A percentile compares a stretch with the other conserved stretches of the same genome.
phyloP scores from a whole-genome alignment of 75 land plant species.

The Cupressus sempervirens region DNA sequence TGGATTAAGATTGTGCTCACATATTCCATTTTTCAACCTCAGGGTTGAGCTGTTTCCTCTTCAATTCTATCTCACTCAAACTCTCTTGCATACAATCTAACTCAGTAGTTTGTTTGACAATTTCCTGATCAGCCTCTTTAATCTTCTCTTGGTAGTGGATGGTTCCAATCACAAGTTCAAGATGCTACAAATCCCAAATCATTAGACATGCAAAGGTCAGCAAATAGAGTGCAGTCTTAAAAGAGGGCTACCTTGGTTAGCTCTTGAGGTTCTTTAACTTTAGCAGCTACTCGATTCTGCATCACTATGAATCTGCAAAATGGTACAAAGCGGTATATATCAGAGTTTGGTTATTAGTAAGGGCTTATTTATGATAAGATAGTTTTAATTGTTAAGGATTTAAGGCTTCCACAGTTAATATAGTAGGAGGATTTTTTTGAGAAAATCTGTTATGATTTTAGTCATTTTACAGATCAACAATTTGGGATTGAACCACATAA shows the following conservation, averaged over 20 bases:
- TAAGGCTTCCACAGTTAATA: neutral
- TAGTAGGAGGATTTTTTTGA: neutral
- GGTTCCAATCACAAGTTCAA: constrained; percentile 9
- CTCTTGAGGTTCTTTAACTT: constrained; percentile 11
- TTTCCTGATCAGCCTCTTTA: constrained; percentile 7
- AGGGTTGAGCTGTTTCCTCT: constrained; percentile 8
- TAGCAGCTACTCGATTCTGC: constrained; percentile 13
- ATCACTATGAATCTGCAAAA: constrained; percentile 12
- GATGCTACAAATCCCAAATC: constrained; percentile 2
- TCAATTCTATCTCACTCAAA: constrained; percentile 6
- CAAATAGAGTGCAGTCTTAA: neutral
- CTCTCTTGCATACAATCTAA: constrained; percentile 7
- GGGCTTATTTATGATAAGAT: neutral
- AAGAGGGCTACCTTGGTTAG: neutral
- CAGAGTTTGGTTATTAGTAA: neutral
- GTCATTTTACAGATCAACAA: neutral
- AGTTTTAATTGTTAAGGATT: neutral
- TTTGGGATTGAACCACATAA: neutral
- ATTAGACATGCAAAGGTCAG: neutral
- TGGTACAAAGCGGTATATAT: neutral
- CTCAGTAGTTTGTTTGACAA: neutral
- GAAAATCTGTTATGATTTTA: neutral
- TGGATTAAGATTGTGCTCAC: neutral
- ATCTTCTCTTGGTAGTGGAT: constrained; percentile 11
- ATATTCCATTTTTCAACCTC: constrained; percentile 14